Evolutionary conservation across 2,329 filamentous ascomycete genomes (phyloP), one percentile per base, ranked within the genome.

Genomic region (Fusarium xylarioides): DNA sequence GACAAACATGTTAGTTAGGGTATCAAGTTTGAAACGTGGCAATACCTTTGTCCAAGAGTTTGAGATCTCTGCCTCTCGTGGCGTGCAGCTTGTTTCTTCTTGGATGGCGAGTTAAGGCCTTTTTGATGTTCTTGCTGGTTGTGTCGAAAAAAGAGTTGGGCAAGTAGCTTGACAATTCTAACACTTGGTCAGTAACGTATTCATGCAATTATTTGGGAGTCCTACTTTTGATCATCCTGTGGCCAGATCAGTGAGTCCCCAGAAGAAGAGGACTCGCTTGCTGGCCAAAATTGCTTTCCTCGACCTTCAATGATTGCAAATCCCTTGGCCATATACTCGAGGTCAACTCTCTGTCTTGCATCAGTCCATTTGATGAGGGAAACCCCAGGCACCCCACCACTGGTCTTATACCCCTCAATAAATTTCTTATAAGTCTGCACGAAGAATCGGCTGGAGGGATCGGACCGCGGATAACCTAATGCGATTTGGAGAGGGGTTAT

Each of bases 161-260:
- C n/a, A 11, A 69, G 11, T 4, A 43, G 23, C 5, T 11, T n/a
- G 11, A 26, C 10, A 5, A 68, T 68, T 14, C 65, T 68, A 14
- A 19, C 1, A 19, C 8, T 23, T 5, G 7, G 18, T 49, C 0
- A 66, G 35, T 5, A 4, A 12, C 2, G 2, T 26, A 11, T 21
- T 30, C 2, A 9, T 8, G 11, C 2, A 34, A 19, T 1, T 1
- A 2, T 11, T 7, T n/a, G 8, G 15, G 18, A 2, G 0, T 8
- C 21, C 43, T 35, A 66, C 63, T 15, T 32, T 43, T 10, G 12
- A 3, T 6, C 11, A 38, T 66, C 43, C 4, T 2, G 21, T 9
- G 6, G 5, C 63, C 63, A 66, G 14, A 26, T 44, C 4, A 62
- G 16, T 14, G n/a, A 6, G 14, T 23, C n/a, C 2, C 16, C 44